Conservation (phyloP, 75 land plant genomes). For the Sequoiadendron giganteum region DNA sequence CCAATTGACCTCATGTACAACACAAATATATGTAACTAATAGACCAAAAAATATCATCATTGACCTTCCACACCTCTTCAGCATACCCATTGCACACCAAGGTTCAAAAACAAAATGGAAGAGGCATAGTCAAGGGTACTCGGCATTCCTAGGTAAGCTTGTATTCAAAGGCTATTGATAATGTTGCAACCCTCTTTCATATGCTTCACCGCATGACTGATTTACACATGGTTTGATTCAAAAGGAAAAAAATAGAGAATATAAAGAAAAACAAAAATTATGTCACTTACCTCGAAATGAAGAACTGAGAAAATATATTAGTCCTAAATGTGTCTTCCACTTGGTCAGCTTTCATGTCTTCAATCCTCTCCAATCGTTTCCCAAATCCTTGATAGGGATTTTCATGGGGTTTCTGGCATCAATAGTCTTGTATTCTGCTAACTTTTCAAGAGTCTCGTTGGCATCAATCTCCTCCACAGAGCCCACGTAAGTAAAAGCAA, state of each 20-base stretch:
- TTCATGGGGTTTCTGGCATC: slow-evolving; percentile 39
- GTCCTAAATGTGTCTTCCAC: no score
- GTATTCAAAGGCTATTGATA: slow-evolving; percentile 71
- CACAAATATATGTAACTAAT: no score
- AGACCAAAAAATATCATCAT: no score
- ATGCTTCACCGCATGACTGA: slow-evolving; percentile 65
- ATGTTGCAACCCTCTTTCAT: slow-evolving; percentile 72
- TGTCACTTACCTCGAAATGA: slow-evolving; percentile 41
- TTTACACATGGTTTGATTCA: not conserved
- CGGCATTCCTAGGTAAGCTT: slow-evolving; percentile 65
- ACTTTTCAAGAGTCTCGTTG: slow-evolving; percentile 23
- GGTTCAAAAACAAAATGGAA: no score
- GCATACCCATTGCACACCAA: no score
- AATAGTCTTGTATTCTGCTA: slow-evolving; percentile 21
- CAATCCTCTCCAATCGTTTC: slow-evolving; percentile 33
- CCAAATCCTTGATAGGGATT: slow-evolving; percentile 31
- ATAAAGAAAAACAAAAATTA: not conserved
- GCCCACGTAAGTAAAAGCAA: slow-evolving; percentile 39
- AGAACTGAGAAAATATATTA: no score
- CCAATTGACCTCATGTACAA: no score
- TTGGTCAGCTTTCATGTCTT: no score
- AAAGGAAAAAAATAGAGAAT: no score
- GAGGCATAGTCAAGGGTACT: slow-evolving; percentile 70
- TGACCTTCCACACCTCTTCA: no score
- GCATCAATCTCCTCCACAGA: slow-evolving; percentile 43